These are phyloP conservation scores for Suhomyces sp. DNA, from an alignment of 805 yeast genomes.

Conservation along the genomic window DNA sequence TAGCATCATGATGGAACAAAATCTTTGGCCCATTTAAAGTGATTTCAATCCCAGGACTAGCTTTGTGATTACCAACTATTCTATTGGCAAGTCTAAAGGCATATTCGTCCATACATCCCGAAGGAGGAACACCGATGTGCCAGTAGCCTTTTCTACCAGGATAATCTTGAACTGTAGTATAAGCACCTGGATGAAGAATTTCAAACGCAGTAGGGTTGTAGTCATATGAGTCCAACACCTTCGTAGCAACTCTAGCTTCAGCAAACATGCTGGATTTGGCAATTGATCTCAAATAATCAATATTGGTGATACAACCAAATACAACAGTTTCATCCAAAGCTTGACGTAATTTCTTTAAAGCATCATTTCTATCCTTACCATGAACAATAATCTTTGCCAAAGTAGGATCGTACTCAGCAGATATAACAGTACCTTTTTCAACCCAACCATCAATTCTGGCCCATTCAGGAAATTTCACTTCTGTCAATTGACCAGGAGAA, in stretches of 20 bases:
- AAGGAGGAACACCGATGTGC: constrained; percentile 96
- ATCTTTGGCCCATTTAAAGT: constrained; percentile 87
- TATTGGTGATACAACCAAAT: constrained; percentile 84
- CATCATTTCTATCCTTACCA: constrained; percentile 85
- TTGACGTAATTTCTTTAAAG: constrained; percentile 68
- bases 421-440: constrained; percentile 76
- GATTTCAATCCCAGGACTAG: constrained; percentile 87
- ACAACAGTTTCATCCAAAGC: constrained; percentile 87
- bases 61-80: constrained; percentile 80
- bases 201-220: constrained; percentile 86
- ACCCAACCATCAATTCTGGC: constrained; percentile 97
- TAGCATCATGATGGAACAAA: constrained; percentile 76
- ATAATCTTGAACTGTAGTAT: constrained; percentile 94
- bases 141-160: constrained; percentile 91
- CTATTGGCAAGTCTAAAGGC: constrained; percentile 88
- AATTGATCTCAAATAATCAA: constrained; percentile 84
- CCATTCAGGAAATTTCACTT: constrained; percentile 82
- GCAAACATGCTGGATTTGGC: constrained; percentile 83
- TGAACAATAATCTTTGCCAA: constrained; percentile 95
- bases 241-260: constrained; percentile 80
- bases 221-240: constrained; percentile 76
- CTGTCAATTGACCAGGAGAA: constrained; percentile 90
- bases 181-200: constrained; percentile 66
- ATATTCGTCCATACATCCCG: constrained; percentile 96
- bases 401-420: constrained; percentile 96